A percentile compares a stretch with the other conserved stretches of the same genome.
phyloP scores from a whole-genome alignment of 495 filamentous ascomycete genomes.

The Opeltia flavorubescens region DNA sequence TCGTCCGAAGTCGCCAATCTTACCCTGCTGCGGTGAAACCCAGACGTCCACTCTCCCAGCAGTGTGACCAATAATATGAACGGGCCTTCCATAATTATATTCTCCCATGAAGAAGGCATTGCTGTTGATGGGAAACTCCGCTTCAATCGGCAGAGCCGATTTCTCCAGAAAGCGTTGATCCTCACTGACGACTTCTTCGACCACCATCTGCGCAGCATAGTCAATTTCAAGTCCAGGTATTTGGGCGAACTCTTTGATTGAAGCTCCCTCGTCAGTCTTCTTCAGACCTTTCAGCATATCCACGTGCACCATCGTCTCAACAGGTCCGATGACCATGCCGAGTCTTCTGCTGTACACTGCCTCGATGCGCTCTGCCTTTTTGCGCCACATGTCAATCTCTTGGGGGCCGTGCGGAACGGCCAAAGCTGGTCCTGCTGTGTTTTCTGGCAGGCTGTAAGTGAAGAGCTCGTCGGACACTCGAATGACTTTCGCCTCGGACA shows the following conservation, averaged over 20 bases:
- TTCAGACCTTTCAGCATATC: conserved; percentile 81
- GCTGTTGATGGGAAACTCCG: conserved; percentile 76
- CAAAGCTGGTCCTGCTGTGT: conserved; percentile 43
- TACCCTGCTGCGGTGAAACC: conserved; percentile 50
- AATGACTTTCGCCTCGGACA: conserved; percentile 83
- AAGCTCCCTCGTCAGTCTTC: conserved; percentile 83
- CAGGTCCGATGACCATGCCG: conserved; percentile 71
- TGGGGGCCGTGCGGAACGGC: conserved; percentile 56
- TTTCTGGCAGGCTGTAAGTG: conserved; percentile 59
- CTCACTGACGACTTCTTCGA: conserved; percentile 80
- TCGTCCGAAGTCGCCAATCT: conserved; percentile 69
- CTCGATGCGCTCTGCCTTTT: conserved; percentile 74
- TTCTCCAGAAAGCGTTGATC: conserved; percentile 88
- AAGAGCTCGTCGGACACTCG: conserved; percentile 90
- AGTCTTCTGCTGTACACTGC: conserved; percentile 76
- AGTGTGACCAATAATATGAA: conserved; percentile 65
- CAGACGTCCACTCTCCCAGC: conserved; percentile 62
- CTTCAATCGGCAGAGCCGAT: conserved; percentile 67
- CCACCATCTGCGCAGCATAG: conserved; percentile 78
- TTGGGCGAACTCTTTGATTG: conserved; percentile 81
- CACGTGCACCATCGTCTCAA: conserved; percentile 82
- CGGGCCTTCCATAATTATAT: conserved; percentile 78
- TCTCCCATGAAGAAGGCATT: conserved; percentile 94
- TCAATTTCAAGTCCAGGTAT: conserved; percentile 86
- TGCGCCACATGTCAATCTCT: conserved; percentile 70